Evolutionary conservation across 179 eudicot genomes (phyloP).

Genomic region (Amaranthus tricolor): DNA sequence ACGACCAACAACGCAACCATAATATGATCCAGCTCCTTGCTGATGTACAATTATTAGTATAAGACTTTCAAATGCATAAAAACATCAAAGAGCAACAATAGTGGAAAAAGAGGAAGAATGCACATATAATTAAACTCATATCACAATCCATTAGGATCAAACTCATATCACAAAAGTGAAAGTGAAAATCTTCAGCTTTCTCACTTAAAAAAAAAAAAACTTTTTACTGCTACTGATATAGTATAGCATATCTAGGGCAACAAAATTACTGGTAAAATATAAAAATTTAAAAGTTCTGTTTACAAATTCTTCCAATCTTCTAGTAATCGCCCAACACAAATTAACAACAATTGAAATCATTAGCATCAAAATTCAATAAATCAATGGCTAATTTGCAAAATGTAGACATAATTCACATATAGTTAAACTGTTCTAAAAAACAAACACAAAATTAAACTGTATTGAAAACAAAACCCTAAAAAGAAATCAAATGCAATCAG

Average conservation of each 20-base stretch:
- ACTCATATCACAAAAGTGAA: no score
- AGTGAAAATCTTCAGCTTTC: no score
- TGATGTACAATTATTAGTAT: constrained; percentile 27
- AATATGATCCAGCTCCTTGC: constrained; percentile 78
- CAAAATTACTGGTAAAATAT: no score
- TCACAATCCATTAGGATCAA: no score
- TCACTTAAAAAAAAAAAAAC: no score
- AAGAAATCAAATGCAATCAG: not conserved
- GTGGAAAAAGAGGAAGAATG: no score
- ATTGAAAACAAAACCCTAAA: not conserved
- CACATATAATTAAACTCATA: no score
- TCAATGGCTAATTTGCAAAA: not conserved
- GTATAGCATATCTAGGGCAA: no score
- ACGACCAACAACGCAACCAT: constrained; percentile 91
- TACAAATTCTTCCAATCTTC: no score
- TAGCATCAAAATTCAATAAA: not conserved
- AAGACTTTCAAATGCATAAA: not conserved
- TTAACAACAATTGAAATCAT: not conserved
- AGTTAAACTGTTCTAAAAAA: not conserved
- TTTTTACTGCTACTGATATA: no score
- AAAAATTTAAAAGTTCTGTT: no score
- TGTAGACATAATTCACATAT: not conserved
- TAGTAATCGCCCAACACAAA: not conserved
- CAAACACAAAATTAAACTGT: not conserved
- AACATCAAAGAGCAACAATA: not conserved